Evolutionary conservation across 2,329 filamentous ascomycete genomes (phyloP).

Genomic region (Aspergillus udagawae): DNA sequence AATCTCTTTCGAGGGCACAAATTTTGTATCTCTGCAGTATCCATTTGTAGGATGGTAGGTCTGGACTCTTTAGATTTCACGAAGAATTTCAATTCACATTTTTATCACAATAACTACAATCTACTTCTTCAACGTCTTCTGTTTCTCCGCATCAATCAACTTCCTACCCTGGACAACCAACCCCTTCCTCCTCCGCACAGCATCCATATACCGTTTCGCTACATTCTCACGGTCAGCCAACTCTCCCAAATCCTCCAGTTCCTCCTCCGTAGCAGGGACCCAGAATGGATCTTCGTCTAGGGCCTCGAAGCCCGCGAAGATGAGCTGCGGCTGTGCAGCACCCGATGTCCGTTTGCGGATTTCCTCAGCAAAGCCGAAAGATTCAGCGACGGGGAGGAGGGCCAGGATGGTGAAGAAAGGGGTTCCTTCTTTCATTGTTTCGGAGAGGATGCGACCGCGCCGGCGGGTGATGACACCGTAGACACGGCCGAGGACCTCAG

Average conservation of each 20-base stretch:
- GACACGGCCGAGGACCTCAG: slow-evolving; percentile 89
- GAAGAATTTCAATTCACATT: not conserved
- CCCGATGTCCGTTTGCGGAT: slow-evolving; percentile 92
- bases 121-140: slow-evolving; percentile 64
- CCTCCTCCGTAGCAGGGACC: slow-evolving; percentile 94
- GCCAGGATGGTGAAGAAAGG: slow-evolving; percentile 94
- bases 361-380: slow-evolving; percentile 93
- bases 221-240: slow-evolving; percentile 92
- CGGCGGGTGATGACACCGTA: slow-evolving; percentile 97
- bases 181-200: slow-evolving; percentile 81
- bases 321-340: slow-evolving; percentile 84
- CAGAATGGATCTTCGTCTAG: slow-evolving; percentile 96
- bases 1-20: slow-evolving; percentile 24
- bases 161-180: slow-evolving; percentile 74
- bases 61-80: not conserved
- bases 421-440: slow-evolving; percentile 89
- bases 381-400: slow-evolving; percentile 84
- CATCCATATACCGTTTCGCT: slow-evolving; percentile 92
- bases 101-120: not conserved
- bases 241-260: slow-evolving; percentile 93
- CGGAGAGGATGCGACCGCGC: slow-evolving; percentile 80
- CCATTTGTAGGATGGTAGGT: not conserved
- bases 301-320: slow-evolving; percentile 89
- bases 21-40: not conserved
- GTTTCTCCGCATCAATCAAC: slow-evolving; percentile 87